Base-by-base conservation (phyloP, 768 basidiomycete species). In the Amanita jacksonii region DNA sequence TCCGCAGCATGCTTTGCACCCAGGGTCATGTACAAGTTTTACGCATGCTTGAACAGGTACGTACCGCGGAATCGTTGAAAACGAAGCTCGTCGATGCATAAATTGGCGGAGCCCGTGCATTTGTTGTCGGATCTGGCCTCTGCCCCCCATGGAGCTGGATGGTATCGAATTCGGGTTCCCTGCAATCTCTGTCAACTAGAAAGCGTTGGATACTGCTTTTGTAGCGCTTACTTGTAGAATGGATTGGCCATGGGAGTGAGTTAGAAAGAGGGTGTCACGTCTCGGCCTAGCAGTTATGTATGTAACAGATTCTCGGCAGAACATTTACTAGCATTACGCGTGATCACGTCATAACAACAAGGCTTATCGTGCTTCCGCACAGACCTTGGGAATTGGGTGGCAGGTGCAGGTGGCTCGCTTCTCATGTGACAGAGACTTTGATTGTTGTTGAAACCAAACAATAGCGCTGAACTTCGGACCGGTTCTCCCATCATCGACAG, bases 111-210 rank as follows among this genome's bases (percentile, higher is more conserved):
- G 85, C 87, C 2, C 85, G 74, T 3, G 87, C 81, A 45, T 81
- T 78, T 0, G 81, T 84, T 1, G 77, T 56, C 0, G 73, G 58
- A 60, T 85, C 83, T 8, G 73, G 70, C 9, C 60, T 62, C 49
- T 85, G 80, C 1, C 86, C 86, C 13, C 77, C 86, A 56, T 90
- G 86, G 4, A 88, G 67, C 59, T 86, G 84, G 37, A 88, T 66
- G 1, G 85, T 87, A 53, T 88, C 84, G 52, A 87, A 86, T 54
- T 85, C 81, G 38, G 82, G 81, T 52, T 67, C 65, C 60, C 73
- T 74, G 30, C 2, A 36, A 15, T 27, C 19, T 32, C 16, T 10
- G 39, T n/a, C 34, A 31, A 31, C 18, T 23, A 13, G 18, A 8
- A 5, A 3, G 24, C 4, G 23, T 38, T 22, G 13, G 28, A 35